A percentile compares a stretch with the other conserved stretches of the same genome.
phyloP scores from a whole-genome alignment of 768 basidiomycete species.

The Pleurotus platypus region DNA sequence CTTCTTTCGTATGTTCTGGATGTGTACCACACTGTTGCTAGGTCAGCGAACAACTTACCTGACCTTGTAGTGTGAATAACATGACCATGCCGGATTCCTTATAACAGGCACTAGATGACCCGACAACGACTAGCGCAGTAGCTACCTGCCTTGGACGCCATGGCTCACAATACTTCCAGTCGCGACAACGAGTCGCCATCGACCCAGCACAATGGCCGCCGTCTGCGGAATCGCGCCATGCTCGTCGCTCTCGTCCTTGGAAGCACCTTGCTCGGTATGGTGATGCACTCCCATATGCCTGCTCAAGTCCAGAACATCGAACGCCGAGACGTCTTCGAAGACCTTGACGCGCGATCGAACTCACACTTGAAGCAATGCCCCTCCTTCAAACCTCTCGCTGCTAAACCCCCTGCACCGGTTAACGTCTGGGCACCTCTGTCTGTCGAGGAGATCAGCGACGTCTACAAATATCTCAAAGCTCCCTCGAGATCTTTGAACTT shows the following conservation, averaged over 20 bases:
- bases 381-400: conserved; percentile 23
- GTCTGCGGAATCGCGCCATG: background rate
- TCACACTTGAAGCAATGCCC: conserved; percentile 23
- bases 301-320: background rate
- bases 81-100: too few species aligned
- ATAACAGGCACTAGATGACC: too few species aligned
- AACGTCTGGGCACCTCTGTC: conserved; percentile 54
- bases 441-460: conserved; percentile 33
- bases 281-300: background rate
- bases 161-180: too few species aligned
- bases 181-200: too few species aligned
- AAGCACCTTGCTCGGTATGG: background rate
- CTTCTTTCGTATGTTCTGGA: too few species aligned
- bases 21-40: too few species aligned
- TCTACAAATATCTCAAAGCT: conserved; percentile 20
- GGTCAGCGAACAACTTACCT: too few species aligned
- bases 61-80: too few species aligned
- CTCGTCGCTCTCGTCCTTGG: conserved; percentile 2
- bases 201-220: too few species aligned
- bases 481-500: conserved; percentile 22
- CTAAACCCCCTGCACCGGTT: conserved; percentile 34
- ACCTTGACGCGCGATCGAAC: background rate
- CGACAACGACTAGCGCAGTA: too few species aligned
- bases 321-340: background rate
- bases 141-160: too few species aligned